These are phyloP conservation scores for Boletus rufocinnamomeus DNA, from an alignment of 768 basidiomycete species.

Conservation along the genomic window DNA sequence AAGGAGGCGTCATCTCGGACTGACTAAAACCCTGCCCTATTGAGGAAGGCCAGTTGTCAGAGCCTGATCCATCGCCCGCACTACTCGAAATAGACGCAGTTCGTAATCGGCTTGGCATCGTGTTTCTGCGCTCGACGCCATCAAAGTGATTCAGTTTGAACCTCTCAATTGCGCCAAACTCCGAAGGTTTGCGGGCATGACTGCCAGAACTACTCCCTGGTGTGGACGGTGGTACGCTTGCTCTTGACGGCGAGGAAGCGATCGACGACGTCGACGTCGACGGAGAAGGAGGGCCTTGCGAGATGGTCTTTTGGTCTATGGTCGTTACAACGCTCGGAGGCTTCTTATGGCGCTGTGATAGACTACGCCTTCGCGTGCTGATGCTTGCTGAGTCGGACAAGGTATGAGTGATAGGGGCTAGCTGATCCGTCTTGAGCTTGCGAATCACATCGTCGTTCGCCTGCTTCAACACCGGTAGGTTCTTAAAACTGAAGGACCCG, in stretches of 20 bases:
- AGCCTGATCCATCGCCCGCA: constrained; percentile 74
- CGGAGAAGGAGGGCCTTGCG: constrained; percentile 86
- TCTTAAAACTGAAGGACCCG: constrained; percentile 98
- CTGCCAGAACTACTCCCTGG: constrained; percentile 56
- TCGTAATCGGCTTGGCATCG: constrained; percentile 85
- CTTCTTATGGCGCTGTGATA: constrained; percentile 80
- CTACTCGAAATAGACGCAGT: constrained; percentile 87
- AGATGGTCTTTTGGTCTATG: constrained; percentile 58
- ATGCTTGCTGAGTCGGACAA: constrained; percentile 61
- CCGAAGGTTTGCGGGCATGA: constrained; percentile 86
- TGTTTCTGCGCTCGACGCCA: constrained; percentile 71
- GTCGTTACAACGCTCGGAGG: constrained; percentile 77
- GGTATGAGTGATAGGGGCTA: constrained; percentile 74
- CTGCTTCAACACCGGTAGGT: constrained; percentile 92
- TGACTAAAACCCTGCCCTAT: constrained; percentile 54
- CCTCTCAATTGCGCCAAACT: constrained; percentile 83
- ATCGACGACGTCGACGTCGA: constrained; percentile 91
- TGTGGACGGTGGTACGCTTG: constrained; percentile 69
- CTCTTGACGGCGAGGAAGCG: constrained; percentile 84
- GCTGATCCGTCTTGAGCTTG: constrained; percentile 90
- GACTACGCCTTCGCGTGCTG: constrained; percentile 71
- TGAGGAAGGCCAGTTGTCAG: constrained; percentile 70
- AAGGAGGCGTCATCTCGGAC: constrained; percentile 68
- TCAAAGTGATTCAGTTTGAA: constrained; percentile 86
- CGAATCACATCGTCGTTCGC: constrained; percentile 98